Evolutionary conservation across 352 stramenopile species (phyloP).

Genomic region (Phytophthora quininea): DNA sequence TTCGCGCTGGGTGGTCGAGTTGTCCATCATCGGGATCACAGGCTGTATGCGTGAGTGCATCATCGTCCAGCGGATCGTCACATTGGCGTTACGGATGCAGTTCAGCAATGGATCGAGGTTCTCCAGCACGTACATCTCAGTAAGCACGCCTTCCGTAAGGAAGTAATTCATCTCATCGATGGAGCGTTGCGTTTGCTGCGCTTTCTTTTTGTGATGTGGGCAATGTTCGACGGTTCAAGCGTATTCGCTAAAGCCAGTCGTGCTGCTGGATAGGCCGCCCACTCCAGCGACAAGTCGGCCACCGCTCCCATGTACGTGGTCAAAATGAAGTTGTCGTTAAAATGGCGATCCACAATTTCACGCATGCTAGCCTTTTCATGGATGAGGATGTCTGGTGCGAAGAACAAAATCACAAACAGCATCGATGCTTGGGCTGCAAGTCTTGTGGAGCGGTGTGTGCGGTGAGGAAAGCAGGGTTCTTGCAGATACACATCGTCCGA

Average conservation of each 20-base stretch:
- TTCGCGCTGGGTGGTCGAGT: conserved; percentile 76
- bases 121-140: conserved; percentile 94
- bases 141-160: conserved; percentile 91
- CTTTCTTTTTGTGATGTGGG: conserved; percentile 91
- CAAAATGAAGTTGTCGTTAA: conserved; percentile 97
- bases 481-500: conserved; percentile 95
- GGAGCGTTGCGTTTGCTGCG: conserved; percentile 81
- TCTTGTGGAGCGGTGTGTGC: conserved; percentile 91
- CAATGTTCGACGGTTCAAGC: conserved; percentile 87
- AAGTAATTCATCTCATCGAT: conserved; percentile 92
- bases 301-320: conserved; percentile 95
- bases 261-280: conserved; percentile 90
- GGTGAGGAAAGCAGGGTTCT: conserved; percentile 91
- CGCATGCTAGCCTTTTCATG: conserved; percentile 93
- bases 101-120: conserved; percentile 92
- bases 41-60: conserved; percentile 93
- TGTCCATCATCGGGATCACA: conserved; percentile 89
- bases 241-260: conserved; percentile 91
- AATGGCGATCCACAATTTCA: conserved; percentile 95
- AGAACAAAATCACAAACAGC: conserved; percentile 96
- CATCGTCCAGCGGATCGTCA: conserved; percentile 94
- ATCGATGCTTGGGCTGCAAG: conserved; percentile 93
- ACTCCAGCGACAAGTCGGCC: conserved; percentile 93
- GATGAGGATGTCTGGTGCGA: conserved; percentile 92
- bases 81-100: conserved; percentile 92